Evolutionary conservation across 345 rosid species (phyloP), one percentile per base, ranked within the genome.

Genomic region (Dipteronia sinensis): DNA sequence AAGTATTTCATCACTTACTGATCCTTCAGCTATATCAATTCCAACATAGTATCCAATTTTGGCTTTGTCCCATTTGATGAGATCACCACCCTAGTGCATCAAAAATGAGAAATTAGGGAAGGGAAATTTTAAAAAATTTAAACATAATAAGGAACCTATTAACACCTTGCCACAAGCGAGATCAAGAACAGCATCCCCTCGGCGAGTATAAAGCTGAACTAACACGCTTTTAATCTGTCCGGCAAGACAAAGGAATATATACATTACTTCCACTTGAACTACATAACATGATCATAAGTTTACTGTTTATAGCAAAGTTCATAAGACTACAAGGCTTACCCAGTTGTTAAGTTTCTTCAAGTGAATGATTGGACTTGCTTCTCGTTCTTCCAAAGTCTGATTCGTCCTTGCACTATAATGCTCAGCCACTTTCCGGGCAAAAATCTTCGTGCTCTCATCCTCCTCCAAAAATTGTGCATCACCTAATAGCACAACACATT

Each of bases 31-130:
- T 23, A 96, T 90, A 85, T 96, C 99, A 58, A 96, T 82, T 71
- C 98, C 99, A 82, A 94, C 98, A 85, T 96, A 94, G 77, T 96
- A 96, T 69, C 97, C 98, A 51, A 93, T 81, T 78, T 77, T 91
- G 0, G 98, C 99, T 85, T 96, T 96, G 82, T 94, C 99, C 98
- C 99, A 96, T 83, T 94, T 94, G 79, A 96, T 94, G 78, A 96
- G 95, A 87, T 96, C 99, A 76, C 99, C 98, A 69, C 99, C 99
- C 98, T 94, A 69, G 76, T 16, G 61, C 53, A 46, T 29, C 67
- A 61, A 17, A 10, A 73, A 76, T 22, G 1, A 56, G 72, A 46
- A 56, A 69, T 58, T 27, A 19, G 59, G 12, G 23, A 40, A 46
- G 51, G 76, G 55, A 76, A 55, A 62, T 23, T 38, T 1, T 69